phyloP scores from a whole-genome alignment of 2,329 filamentous ascomycete species.

The Fusarium sp. region DNA sequence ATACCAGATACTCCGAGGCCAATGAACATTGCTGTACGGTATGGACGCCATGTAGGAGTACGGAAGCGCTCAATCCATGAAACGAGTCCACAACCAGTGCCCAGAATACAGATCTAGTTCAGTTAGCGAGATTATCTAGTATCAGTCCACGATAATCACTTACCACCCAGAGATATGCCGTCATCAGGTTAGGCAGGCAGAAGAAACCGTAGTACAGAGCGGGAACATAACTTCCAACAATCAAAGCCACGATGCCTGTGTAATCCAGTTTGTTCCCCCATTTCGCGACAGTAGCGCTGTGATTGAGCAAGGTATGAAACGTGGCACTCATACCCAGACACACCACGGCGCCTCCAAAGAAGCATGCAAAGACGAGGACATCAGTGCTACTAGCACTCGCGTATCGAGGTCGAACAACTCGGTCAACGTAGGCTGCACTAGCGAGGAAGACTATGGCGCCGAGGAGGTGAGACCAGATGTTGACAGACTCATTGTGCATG shows the following conservation, averaged over 20 bases:
- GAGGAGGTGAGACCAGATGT: slow-evolving; percentile 74
- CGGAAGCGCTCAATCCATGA: slow-evolving; percentile 87
- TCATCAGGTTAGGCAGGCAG: slow-evolving; percentile 74
- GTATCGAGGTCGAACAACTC: slow-evolving; percentile 74
- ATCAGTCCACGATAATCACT: slow-evolving; percentile 47
- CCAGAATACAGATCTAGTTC: slow-evolving; percentile 79
- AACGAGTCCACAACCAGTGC: slow-evolving; percentile 79
- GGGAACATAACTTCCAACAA: slow-evolving; percentile 91
- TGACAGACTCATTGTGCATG: slow-evolving; percentile 73
- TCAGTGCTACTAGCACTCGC: slow-evolving; percentile 71
- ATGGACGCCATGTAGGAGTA: slow-evolving; percentile 84
- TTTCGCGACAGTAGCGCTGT: slow-evolving; percentile 80
- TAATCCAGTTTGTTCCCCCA: slow-evolving; percentile 97
- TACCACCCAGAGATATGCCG: slow-evolving; percentile 81
- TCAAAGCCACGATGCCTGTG: slow-evolving; percentile 90
- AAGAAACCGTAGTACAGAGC: slow-evolving; percentile 89
- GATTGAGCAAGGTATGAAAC: slow-evolving; percentile 88
- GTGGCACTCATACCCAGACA: slow-evolving; percentile 87
- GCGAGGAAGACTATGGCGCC: slow-evolving; percentile 72
- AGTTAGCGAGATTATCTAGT: slow-evolving; percentile 33
- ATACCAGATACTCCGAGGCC: slow-evolving; percentile 86
- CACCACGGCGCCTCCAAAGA: slow-evolving; percentile 79
- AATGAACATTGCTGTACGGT: slow-evolving; percentile 91
- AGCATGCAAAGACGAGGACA: slow-evolving; percentile 80
- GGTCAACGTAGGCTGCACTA: slow-evolving; percentile 66